Percentiles rank a stretch among this genome's conserved stretches.
Evolutionary conservation across 345 rosid species (phyloP).

Genomic region (Durio zibethinus): DNA sequence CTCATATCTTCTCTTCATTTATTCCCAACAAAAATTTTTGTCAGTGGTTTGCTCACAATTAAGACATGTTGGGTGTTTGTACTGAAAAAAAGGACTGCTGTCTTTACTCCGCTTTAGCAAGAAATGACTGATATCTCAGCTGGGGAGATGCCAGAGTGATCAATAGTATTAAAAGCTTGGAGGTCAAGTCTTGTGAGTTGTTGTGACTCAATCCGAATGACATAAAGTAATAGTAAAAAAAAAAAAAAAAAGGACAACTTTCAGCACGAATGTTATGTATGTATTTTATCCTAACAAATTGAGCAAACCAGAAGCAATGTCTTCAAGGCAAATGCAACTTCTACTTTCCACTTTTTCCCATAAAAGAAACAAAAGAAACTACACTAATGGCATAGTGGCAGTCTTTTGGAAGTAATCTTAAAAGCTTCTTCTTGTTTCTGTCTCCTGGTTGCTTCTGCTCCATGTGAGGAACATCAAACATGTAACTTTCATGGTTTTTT

Average conservation of each 20-base stretch:
- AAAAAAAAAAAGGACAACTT: neutral
- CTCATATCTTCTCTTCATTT: neutral
- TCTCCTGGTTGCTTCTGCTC: constrained; percentile 1
- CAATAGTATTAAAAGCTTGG: neutral
- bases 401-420: neutral
- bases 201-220: neutral
- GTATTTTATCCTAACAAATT: neutral
- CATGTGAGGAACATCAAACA: constrained; percentile 2
- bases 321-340: neutral
- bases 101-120: neutral
- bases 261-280: neutral
- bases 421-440: neutral
- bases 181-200: neutral
- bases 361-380: neutral
- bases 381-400: neutral
- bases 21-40: neutral
- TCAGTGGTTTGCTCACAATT: neutral
- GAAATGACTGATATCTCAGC: neutral
- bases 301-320: neutral
- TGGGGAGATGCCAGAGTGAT: neutral
- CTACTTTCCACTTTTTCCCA: neutral
- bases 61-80: neutral
- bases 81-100: neutral
- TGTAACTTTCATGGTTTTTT: neutral
- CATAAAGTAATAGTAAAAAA: neutral